A percentile compares a stretch with the other conserved stretches of the same genome.
phyloP scores from a whole-genome alignment of 192 early-diverging fungal species.

The Podila clonocystis region DNA sequence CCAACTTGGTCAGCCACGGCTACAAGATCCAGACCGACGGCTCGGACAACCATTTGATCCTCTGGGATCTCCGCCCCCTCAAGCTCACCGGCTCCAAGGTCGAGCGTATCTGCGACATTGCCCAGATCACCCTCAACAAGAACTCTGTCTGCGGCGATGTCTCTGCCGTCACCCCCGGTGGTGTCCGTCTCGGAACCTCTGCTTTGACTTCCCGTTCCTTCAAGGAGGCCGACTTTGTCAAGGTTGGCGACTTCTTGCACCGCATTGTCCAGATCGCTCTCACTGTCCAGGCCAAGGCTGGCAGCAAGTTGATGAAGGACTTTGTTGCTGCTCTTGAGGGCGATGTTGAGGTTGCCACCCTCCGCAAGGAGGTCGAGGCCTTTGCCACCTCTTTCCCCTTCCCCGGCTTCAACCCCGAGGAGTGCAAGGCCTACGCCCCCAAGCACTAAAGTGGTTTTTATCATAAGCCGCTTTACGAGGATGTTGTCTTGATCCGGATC shows the following conservation, averaged over 20 bases:
- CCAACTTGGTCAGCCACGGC: constrained; percentile 78
- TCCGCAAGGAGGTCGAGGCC: constrained; percentile 89
- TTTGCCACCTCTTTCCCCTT: constrained; percentile 97
- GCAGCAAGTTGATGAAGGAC: constrained; percentile 97
- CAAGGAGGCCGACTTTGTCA: constrained; percentile 96
- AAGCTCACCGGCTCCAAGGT: constrained; percentile 96
- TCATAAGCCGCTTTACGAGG: not conserved
- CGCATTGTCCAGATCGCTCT: constrained; percentile 91
- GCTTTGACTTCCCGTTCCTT: constrained; percentile 97
- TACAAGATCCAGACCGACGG: constrained; percentile 97
- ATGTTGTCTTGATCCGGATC: not conserved
- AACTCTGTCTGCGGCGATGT: constrained; percentile 98
- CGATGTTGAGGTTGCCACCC: constrained; percentile 80
- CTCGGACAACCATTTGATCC: constrained; percentile 97
- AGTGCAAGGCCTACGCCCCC: constrained; percentile 23
- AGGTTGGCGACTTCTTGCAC: constrained; percentile 97
- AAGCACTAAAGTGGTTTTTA: constrained; percentile 30
- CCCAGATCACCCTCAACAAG: constrained; percentile 99
- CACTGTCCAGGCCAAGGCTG: constrained; percentile 85
- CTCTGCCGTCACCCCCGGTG: constrained; percentile 96
- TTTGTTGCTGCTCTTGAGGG: constrained; percentile 87
- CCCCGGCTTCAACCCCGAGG: constrained; percentile 76
- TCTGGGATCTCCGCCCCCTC: constrained; percentile 96
- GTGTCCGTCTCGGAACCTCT: constrained; percentile 94
- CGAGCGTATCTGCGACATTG: constrained; percentile 99